Conservation (phyloP, 805 yeast genomes). For the Huiozyma sinensis region DNA sequence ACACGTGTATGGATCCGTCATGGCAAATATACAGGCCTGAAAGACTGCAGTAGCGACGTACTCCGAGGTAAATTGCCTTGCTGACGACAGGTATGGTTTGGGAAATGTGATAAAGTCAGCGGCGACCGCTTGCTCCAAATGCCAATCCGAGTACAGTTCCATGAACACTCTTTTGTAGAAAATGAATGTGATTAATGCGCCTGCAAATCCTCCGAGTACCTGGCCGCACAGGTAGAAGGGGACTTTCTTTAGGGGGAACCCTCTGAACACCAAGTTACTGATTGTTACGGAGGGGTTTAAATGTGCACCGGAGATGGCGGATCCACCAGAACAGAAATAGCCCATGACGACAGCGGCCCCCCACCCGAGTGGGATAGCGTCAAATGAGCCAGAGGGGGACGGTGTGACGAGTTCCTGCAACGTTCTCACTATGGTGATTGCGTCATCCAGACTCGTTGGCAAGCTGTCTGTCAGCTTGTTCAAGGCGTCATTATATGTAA, state of each 20-base stretch:
- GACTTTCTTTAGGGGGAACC: slow-evolving; percentile 40
- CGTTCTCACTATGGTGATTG: slow-evolving; percentile 3
- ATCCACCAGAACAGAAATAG: slow-evolving; percentile 40
- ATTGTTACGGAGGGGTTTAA: slow-evolving; percentile 44
- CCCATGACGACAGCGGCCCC: slow-evolving; percentile 46
- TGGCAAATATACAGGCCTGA: slow-evolving; percentile 38
- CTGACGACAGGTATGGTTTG: slow-evolving; percentile 29
- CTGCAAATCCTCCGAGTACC: slow-evolving; percentile 38
- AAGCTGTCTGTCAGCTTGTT: neutral
- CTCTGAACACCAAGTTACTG: slow-evolving; percentile 37
- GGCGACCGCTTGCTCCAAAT: slow-evolving; percentile 26
- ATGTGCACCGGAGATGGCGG: slow-evolving; percentile 46
- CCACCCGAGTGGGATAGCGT: slow-evolving; percentile 39
- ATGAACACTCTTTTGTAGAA: slow-evolving; percentile 32
- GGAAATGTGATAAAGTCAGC: slow-evolving; percentile 40
- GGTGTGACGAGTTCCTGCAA: slow-evolving; percentile 7
- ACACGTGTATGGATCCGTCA: slow-evolving; percentile 42
- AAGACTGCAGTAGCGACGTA: slow-evolving; percentile 35
- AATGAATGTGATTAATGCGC: slow-evolving; percentile 37
- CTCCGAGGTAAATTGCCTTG: slow-evolving; percentile 40
- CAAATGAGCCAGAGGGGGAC: slow-evolving; percentile 30
- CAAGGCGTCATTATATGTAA: slow-evolving; percentile 4
- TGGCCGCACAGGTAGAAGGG: slow-evolving; percentile 38
- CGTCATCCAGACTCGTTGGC: slow-evolving; percentile 1
- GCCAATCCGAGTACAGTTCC: slow-evolving; percentile 21